Percentiles rank a stretch among this genome's conserved stretches.
phyloP scores from a whole-genome alignment of 305 asterid species.

The Solanum hybrid region DNA sequence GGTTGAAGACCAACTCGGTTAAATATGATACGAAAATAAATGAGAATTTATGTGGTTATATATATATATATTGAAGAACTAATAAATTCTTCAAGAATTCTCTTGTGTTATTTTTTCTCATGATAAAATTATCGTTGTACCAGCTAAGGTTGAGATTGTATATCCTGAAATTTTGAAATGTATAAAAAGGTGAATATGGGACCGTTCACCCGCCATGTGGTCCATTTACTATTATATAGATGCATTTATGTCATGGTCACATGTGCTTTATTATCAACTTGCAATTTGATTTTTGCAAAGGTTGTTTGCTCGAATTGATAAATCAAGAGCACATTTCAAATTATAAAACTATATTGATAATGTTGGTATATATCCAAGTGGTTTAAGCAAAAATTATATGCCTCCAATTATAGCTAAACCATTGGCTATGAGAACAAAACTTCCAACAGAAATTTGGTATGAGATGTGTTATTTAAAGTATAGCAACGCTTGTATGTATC shows the following conservation, averaged over 20 bases:
- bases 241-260: not conserved
- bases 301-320: not conserved
- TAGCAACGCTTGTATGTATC: not conserved
- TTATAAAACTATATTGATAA: no score
- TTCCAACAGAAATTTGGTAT: not conserved
- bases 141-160: not conserved
- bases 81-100: not conserved
- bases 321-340: not conserved
- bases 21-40: no score
- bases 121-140: not conserved
- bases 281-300: not conserved
- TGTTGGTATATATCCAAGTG: not conserved
- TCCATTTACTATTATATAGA: not conserved
- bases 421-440: no score
- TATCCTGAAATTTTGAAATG: not conserved
- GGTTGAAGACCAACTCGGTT: not conserved
- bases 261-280: not conserved
- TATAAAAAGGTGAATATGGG: not conserved
- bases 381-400: not conserved
- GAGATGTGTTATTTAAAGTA: not conserved
- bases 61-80: not conserved
- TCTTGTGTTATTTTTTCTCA: not conserved
- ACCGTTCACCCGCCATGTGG: not conserved
- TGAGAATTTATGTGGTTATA: not conserved
- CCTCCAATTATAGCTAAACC: not conserved